phyloP scores from a whole-genome alignment of 495 filamentous ascomycete species.

The Penicillium bialowiezense region DNA sequence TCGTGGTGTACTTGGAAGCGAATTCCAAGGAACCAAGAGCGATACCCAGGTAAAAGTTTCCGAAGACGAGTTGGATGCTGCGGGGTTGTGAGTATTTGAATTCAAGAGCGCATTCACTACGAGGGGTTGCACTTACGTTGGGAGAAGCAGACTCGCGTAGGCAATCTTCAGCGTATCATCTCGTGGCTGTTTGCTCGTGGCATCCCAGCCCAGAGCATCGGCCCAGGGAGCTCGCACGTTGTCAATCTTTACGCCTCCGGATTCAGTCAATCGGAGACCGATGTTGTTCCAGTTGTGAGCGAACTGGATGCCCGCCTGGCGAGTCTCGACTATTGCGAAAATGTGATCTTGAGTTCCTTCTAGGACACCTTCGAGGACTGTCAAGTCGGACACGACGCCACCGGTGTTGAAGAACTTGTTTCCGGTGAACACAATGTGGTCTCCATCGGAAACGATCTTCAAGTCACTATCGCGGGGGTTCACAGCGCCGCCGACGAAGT shows the following conservation, averaged over 20 bases:
- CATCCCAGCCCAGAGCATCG: conserved; percentile 58
- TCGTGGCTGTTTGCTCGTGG: conserved; percentile 39
- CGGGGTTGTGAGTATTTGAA: not conserved
- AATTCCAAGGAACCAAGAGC: conserved; percentile 50
- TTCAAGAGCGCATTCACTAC: not conserved
- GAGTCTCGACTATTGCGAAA: conserved; percentile 53
- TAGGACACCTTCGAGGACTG: conserved; percentile 56
- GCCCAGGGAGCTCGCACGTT: conserved; percentile 52
- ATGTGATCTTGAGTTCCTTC: conserved; percentile 55
- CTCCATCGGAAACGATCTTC: conserved; percentile 49
- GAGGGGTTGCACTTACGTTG: conserved; percentile 42
- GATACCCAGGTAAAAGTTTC: conserved; percentile 62
- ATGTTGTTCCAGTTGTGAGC: conserved; percentile 61
- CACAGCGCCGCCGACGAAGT: conserved; percentile 61
- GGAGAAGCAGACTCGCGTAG: conserved; percentile 51
- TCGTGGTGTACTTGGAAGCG: conserved; percentile 49
- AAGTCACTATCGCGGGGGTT: conserved; percentile 60
- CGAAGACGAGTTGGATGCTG: conserved; percentile 58
- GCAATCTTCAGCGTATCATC: conserved; percentile 44
- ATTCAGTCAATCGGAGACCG: conserved; percentile 59
- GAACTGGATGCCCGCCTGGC: conserved; percentile 53
- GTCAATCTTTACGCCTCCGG: conserved; percentile 55
- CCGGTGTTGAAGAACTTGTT: conserved; percentile 63
- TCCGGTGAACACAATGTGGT: conserved; percentile 53
- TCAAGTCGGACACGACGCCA: conserved; percentile 59